A percentile compares a stretch with the other conserved stretches of the same genome.
These are phyloP conservation scores for Cutaneotrichosporon arboriforme DNA, from an alignment of 1,284 basidiomycete genomes.

Conservation along the genomic window DNA sequence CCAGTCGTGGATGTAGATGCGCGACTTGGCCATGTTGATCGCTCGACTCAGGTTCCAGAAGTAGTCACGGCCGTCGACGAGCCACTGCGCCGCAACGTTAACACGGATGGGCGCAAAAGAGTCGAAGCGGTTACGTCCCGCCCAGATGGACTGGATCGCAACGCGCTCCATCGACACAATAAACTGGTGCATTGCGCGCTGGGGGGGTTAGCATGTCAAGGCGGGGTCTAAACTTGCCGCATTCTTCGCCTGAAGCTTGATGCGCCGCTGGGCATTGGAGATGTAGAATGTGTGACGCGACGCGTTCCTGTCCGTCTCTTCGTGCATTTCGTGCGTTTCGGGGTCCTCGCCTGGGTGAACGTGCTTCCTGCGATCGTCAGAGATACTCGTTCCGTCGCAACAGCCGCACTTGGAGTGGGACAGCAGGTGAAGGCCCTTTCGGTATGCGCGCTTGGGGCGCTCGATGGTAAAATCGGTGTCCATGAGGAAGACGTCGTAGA, in stretches of 20 bases:
- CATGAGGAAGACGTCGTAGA: slow-evolving; percentile 92
- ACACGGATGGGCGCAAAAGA: slow-evolving; percentile 90
- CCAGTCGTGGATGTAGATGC: slow-evolving; percentile 92
- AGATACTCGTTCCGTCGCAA: neutral
- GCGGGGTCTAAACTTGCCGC: slow-evolving; percentile 54
- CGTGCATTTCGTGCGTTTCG: slow-evolving; percentile 16
- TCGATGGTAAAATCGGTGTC: slow-evolving; percentile 87
- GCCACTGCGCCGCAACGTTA: slow-evolving; percentile 94
- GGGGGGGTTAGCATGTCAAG: neutral
- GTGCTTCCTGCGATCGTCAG: no score
- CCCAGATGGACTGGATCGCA: slow-evolving; percentile 71
- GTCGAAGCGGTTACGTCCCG: slow-evolving; percentile 76
- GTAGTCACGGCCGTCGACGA: slow-evolving; percentile 97
- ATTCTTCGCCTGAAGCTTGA: slow-evolving; percentile 84
- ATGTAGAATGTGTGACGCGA: slow-evolving; percentile 87
- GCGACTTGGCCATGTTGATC: slow-evolving; percentile 81
- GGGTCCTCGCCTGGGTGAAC: neutral
- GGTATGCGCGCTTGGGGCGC: slow-evolving; percentile 46
- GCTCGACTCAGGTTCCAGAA: slow-evolving; percentile 97
- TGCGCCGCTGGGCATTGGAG: slow-evolving; percentile 78
- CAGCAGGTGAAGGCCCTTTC: slow-evolving; percentile 40
- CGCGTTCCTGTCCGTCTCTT: slow-evolving; percentile 36
- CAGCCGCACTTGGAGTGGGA: slow-evolving; percentile 20
- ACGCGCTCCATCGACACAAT: slow-evolving; percentile 86
- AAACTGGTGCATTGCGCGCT: slow-evolving; percentile 97